Base-by-base conservation (phyloP, 495 filamentous ascomycete species). In the Neurospora sp. region DNA sequence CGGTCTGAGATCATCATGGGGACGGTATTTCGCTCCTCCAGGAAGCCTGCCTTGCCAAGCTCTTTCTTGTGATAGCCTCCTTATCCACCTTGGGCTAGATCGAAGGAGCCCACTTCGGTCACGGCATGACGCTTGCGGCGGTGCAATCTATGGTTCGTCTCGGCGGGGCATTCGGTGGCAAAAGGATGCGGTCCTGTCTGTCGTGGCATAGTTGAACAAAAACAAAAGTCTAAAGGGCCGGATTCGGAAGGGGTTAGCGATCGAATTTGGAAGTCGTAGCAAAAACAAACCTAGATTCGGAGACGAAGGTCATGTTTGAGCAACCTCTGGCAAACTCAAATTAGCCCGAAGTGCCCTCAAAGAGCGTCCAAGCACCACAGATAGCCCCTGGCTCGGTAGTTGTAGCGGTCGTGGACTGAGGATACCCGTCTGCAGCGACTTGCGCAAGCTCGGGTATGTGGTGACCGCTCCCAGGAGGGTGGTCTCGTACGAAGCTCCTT, bases 181-280 rank as follows among this genome's bases (percentile, higher is more conserved):
- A 71, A 69, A 68, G 44, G 20, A 71, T 37, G 72, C 72, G 74
- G 74, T 42, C 70, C 72, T 74, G 44, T 59, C 70, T 79, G 77
- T 69, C 66, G 79, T 77, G 74, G 48, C 39, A 69, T 70, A 76
- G 73, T 73, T 74, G 70, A 74, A 74, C 73, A 75, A 69, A 73
- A 40, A 44, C 71, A 66, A 39, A 71, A 77, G 68, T 71, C 70
- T 77, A 40, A 44, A 61, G 74, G 46, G 12, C 74, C 76, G 72
- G 40, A 77, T 78, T 72, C 46, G 78, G 80, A 76, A 76, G 61
- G 69, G 73, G 66, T 80, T 77, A 81, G 78, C 79, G 72, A 78
- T 75, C 80, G 70, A 74, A 81, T 78, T 46, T 69, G 77, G 80
- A 77, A 74, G 31, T 70, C 59, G 69, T 69, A 72, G 74, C 70